Evolutionary conservation across 2,329 filamentous ascomycete genomes (phyloP), one percentile per base, ranked within the genome.

Genomic region (Colletotrichum sp.): DNA sequence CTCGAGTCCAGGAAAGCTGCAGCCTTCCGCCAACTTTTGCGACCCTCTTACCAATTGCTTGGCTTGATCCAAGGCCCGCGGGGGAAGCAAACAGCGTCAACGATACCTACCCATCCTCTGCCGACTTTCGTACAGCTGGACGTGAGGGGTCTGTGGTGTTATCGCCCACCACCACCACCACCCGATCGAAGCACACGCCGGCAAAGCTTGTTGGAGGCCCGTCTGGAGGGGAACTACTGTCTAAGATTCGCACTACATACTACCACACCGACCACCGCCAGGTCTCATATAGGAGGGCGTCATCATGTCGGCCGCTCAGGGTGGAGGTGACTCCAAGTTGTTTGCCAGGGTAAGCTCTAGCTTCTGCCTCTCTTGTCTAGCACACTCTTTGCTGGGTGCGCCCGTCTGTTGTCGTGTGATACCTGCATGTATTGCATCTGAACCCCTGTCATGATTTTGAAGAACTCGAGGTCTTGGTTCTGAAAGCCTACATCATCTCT

Each of bases 321-420:
- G 92, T 86, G 95, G 95, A 88, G 96, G 97, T 87, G 97, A 98
- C 92, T 98, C 97, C 88, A 98, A 98, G 92, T 93, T 99, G 88
- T 99, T 99, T 89, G 96, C 97, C 86, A 93, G 97, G 89, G 97
- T 99, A 91, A 89, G 90, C 86, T 73, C 76, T 77, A 15, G 56
- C 56, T 71, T 76, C 10, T 65, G 18, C 58, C 22, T n/a, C 30
- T 56, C 5, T 28, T 71, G 48, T 60, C 55, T 34, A 36, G 56
- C 48, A 27, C 74, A 12, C 71, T 69, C 39, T 61, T 30, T 64
- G 13, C 74, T 67, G 27, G 66, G 28, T 27, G 28, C 56, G 39
- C 56, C 16, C 25, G 52, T n/a, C 25, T 5, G 32, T 30, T 39
- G 34, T 56, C 32, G 36, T 36, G 32, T 43, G 12, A 52, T 27